These are phyloP conservation scores for Cyclaneusma minus DNA, from an alignment of 2,329 filamentous ascomycete genomes.

Conservation along the genomic window DNA sequence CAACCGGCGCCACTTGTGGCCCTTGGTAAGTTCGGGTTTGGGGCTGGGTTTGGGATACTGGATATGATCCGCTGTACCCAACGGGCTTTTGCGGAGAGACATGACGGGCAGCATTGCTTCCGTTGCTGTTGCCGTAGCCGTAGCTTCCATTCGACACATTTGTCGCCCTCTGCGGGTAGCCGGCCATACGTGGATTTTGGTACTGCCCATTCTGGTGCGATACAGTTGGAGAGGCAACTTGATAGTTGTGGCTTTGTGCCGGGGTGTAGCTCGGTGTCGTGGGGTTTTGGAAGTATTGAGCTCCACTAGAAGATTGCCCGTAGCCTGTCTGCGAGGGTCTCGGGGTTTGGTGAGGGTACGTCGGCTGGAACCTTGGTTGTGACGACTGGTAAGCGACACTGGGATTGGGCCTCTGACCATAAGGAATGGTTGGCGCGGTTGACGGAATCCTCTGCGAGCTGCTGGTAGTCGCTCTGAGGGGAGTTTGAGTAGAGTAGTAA, in stretches of 20 bases:
- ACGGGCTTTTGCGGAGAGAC: slow-evolving; percentile 15
- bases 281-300: slow-evolving; percentile 2
- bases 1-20: too few relatives aligned
- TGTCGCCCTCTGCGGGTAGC: slow-evolving; percentile 13
- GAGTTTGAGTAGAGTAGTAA: slow-evolving; percentile 16
- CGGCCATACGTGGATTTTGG: slow-evolving; percentile 8
- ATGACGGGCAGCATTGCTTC: slow-evolving; percentile 11
- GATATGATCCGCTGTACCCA: too few relatives aligned
- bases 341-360: slow-evolving; percentile 15
- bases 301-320: not conserved
- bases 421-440: slow-evolving; percentile 12
- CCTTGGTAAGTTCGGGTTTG: too few relatives aligned
- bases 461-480: slow-evolving; percentile 12
- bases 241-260: slow-evolving; percentile 10
- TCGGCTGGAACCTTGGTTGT: too few relatives aligned
- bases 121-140: slow-evolving; percentile 14
- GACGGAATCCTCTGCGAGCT: slow-evolving; percentile 14
- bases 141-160: slow-evolving; percentile 12
- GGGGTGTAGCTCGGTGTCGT: slow-evolving; percentile 4
- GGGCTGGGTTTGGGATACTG: too few relatives aligned
- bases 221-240: slow-evolving; percentile 10
- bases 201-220: slow-evolving; percentile 14
- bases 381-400: too few relatives aligned
- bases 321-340: slow-evolving; percentile 14
- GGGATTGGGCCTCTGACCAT: slow-evolving; percentile 12